Percentiles rank a stretch among this genome's conserved stretches.
Evolutionary conservation across 108 stramenopile genomes (phyloP).

Genomic region (Phaeodactylum tricornutum): DNA sequence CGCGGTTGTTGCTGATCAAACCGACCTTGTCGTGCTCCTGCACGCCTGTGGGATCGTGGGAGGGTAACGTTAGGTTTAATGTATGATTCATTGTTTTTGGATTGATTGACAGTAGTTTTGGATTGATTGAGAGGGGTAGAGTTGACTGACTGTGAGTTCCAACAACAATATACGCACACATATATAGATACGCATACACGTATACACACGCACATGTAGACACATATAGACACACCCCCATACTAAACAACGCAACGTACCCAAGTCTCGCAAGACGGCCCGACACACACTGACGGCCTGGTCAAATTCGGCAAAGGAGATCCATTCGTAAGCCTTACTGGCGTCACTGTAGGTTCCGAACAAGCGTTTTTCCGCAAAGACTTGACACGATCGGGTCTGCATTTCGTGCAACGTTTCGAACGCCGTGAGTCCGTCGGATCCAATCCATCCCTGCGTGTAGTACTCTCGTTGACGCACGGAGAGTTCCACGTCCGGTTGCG

Average conservation of each 20-base stretch:
- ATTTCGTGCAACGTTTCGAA: constrained; percentile 78
- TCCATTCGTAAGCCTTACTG: constrained; percentile 46
- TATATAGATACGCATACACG: no score
- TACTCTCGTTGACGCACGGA: no score
- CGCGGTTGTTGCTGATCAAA: constrained; percentile 88
- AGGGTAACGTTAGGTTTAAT: neutral
- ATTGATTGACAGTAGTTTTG: neutral
- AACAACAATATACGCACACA: neutral
- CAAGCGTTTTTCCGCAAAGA: constrained; percentile 48
- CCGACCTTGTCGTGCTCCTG: constrained; percentile 63
- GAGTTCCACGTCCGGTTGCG: no score
- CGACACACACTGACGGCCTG: constrained; percentile 50
- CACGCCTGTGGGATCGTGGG: constrained; percentile 29
- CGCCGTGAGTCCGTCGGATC: constrained; percentile 32
- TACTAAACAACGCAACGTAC: constrained; percentile 41
- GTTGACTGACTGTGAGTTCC: neutral
- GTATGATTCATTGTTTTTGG: neutral
- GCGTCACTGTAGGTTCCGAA: constrained; percentile 64
- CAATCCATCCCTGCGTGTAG: no score
- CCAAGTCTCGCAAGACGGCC: constrained; percentile 68
- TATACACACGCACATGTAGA: no score
- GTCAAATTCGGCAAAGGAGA: constrained; percentile 63
- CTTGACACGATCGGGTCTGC: constrained; percentile 41
- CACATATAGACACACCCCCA: no score
- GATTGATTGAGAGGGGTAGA: neutral